phyloP scores from a whole-genome alignment of 2,329 filamentous ascomycete genomes.

The Scleromitrula shiraiana region DNA sequence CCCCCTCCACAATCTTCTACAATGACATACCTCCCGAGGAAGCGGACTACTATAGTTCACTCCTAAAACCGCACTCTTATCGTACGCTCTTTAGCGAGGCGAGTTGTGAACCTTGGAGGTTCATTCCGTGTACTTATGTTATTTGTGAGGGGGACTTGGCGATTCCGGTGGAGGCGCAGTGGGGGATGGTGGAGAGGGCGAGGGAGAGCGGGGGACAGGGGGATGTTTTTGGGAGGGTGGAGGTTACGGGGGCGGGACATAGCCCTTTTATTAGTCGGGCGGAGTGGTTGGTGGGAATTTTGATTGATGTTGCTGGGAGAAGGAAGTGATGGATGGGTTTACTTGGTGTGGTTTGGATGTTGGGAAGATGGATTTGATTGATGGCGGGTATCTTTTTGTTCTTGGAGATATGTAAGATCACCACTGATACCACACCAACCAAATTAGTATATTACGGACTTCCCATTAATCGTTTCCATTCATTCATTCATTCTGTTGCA shows the following conservation, averaged over 20 bases:
- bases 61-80: constrained; percentile 27
- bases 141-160: constrained; percentile 34
- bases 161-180: constrained; percentile 30
- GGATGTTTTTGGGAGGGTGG: constrained; percentile 10
- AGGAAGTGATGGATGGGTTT: too few species aligned
- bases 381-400: too few species aligned
- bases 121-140: constrained; percentile 35
- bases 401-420: too few species aligned
- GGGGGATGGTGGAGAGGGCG: constrained; percentile 29
- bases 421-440: too few species aligned
- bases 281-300: constrained; percentile 9
- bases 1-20: constrained; percentile 29
- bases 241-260: constrained; percentile 8
- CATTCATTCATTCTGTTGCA: too few species aligned
- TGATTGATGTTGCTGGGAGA: constrained; percentile 2
- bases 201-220: constrained; percentile 10
- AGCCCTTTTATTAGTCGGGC: constrained; percentile 22
- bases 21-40: constrained; percentile 28
- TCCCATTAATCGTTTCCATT: too few species aligned
- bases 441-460: too few species aligned
- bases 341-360: not conserved
- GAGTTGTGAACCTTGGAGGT: constrained; percentile 32
- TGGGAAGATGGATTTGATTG: not conserved
- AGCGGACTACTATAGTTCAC: constrained; percentile 16
- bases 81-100: constrained; percentile 20